A percentile compares a stretch with the other conserved stretches of the same genome.
Conservation (phyloP, 2,329 filamentous ascomycete species). For the Alternaria ventricosa region DNA sequence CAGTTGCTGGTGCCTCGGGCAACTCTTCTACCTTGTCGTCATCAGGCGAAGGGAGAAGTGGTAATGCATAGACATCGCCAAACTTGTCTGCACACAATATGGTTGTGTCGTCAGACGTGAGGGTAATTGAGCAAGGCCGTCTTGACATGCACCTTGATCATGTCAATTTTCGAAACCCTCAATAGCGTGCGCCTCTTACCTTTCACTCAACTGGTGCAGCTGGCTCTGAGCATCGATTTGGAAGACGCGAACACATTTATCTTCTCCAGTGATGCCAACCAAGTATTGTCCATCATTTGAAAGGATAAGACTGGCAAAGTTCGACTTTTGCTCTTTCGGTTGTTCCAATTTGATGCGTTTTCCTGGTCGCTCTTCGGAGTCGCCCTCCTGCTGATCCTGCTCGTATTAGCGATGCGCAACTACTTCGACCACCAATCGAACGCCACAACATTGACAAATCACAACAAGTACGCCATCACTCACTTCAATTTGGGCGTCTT, state of each 20-base stretch:
- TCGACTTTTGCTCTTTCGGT: slow-evolving; percentile 54
- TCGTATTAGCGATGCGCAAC: slow-evolving; percentile 16
- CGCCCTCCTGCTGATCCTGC: slow-evolving; percentile 27
- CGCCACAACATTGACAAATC: background rate
- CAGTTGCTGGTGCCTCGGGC: slow-evolving; percentile 21
- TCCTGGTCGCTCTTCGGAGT: slow-evolving; percentile 46
- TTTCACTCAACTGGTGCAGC: slow-evolving; percentile 72
- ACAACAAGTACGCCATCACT: slow-evolving; percentile 18
- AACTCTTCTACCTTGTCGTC: slow-evolving; percentile 31
- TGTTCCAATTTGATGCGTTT: slow-evolving; percentile 52
- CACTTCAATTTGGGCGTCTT: slow-evolving; percentile 27
- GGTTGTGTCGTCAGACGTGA: slow-evolving; percentile 72
- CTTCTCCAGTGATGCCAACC: slow-evolving; percentile 83
- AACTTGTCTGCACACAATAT: slow-evolving; percentile 94
- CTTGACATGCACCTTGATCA: slow-evolving; percentile 80
- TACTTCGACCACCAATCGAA: background rate
- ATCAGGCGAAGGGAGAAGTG: slow-evolving; percentile 63
- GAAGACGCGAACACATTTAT: slow-evolving; percentile 89
- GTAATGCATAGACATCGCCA: slow-evolving; percentile 91
- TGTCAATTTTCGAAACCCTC: slow-evolving; percentile 7
- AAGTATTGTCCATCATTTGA: slow-evolving; percentile 72
- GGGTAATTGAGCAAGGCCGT: slow-evolving; percentile 76
- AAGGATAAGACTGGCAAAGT: slow-evolving; percentile 71
- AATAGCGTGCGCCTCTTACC: slow-evolving; percentile 58
- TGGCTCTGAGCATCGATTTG: slow-evolving; percentile 66